These are phyloP conservation scores for Cryphonectria carpinicola DNA, from an alignment of 2,329 filamentous ascomycete species.

Conservation along the genomic window DNA sequence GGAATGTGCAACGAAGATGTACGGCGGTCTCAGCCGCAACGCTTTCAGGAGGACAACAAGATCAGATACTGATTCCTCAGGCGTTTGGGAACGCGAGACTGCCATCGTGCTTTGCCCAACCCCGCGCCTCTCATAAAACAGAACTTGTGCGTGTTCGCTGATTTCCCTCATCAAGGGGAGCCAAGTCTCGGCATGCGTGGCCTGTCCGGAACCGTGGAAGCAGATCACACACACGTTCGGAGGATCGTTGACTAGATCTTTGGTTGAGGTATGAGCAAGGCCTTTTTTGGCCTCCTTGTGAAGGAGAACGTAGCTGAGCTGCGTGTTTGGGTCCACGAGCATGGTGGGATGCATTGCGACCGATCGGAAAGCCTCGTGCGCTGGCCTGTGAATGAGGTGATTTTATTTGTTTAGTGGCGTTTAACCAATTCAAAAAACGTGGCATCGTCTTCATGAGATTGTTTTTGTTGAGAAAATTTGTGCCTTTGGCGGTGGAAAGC, in stretches of 20 bases:
- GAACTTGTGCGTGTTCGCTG: background rate
- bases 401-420: background rate
- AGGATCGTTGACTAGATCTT: background rate
- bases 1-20: conserved; percentile 16
- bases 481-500: background rate
- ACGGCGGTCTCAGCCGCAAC: background rate
- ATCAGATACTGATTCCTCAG: background rate
- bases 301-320: background rate
- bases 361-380: background rate
- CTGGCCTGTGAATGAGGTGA: background rate
- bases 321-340: background rate
- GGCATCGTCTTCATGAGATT: too few relatives aligned
- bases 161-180: background rate
- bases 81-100: background rate
- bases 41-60: conserved; percentile 1
- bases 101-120: background rate
- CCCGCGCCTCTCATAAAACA: conserved; percentile 2
- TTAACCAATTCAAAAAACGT: background rate
- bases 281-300: background rate
- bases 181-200: conserved; percentile 7
- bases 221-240: background rate
- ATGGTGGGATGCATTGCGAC: background rate
- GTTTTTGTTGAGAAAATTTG: background rate
- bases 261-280: background rate
- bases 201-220: conserved; percentile 14